Evolutionary conservation across 306 rosid species (phyloP), one percentile per base, ranked within the genome.

Genomic region (Ormosia emarginata): DNA sequence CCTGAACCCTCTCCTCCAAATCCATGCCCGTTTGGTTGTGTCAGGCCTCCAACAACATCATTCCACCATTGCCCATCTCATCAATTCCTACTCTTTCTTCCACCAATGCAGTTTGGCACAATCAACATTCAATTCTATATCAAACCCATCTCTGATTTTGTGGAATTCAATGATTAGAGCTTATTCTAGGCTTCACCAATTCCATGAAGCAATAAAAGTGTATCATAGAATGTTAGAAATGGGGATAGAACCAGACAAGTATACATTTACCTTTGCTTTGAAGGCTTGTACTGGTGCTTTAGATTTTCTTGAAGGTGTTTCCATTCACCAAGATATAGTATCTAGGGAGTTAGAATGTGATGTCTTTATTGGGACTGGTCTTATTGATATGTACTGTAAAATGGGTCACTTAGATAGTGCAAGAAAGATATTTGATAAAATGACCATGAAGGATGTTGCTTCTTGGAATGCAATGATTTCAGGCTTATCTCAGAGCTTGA

Each of bases 401-500:
- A 85, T 85, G 90, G 95, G 90, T 63, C 73, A 76, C 56, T 83
- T 85, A 3, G 85, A 67, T 53, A 44, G 76, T 85, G 97, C 97
- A 72, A 43, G 77, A 6, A 79, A 82, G 66, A 7, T 89, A 69
- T 93, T 93, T 71, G 95, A 92, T 82, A 55, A 59, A 88, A 72
- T 92, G 86, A 88, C 89, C 2, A 40, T 33, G 34, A 91, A 72
- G 79, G 95, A 92, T 81, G 66, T 81, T 62, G 86, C 84, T 61
- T 80, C 84, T 82, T 92, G 97, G 87, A 92, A 91, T 77, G 90
- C 84, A 17, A 86, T 92, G 91, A 85, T 92, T 83, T 85, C 91
- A 0, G 93, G 97, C 7, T 85, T 89, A 30, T 85, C 97, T 1
- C 91, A 89, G 83, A 82, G 93, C 74, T 82, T 67, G 6, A 78